Conservation (phyloP, 2,329 filamentous ascomycete species). For the Aspergillus phoenicis region DNA sequence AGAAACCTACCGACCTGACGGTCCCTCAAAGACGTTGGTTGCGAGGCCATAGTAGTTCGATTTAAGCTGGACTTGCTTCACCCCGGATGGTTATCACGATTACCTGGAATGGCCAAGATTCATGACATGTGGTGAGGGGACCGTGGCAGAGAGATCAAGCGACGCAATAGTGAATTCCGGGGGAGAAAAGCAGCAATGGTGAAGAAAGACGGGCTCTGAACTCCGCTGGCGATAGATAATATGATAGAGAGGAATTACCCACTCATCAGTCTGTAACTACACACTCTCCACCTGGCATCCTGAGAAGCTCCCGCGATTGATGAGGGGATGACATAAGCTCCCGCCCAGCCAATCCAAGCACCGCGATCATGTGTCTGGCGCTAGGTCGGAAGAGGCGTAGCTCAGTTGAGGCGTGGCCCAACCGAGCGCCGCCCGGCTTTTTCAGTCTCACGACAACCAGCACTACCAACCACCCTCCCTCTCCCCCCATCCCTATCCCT, state of each 20-base stretch:
- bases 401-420: slow-evolving; percentile 13
- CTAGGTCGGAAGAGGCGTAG: slow-evolving; percentile 21
- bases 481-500: slow-evolving; percentile 14
- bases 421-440: slow-evolving; percentile 25
- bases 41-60: slow-evolving; percentile 54
- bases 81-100: slow-evolving; percentile 21
- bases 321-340: slow-evolving; percentile 31
- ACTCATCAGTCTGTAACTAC: not conserved
- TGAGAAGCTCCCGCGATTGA: slow-evolving; percentile 23
- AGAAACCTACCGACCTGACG: slow-evolving; percentile 67
- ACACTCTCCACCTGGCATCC: slow-evolving; percentile 35
- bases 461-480: slow-evolving; percentile 16
- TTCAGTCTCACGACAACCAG: slow-evolving; percentile 28
- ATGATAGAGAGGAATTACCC: not conserved
- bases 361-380: slow-evolving; percentile 18
- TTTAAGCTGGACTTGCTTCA: slow-evolving; percentile 12
- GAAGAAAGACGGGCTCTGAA: not conserved
- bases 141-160: no score
- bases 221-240: not conserved
- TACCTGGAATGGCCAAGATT: slow-evolving; percentile 16
- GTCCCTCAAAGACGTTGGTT: slow-evolving; percentile 65
- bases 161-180: no score
- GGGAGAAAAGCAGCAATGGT: not conserved
- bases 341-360: slow-evolving; percentile 1
- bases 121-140: slow-evolving; percentile 26